Evolutionary conservation across 2,329 filamentous ascomycete species (phyloP).

Genomic region (Didymellaceae sp.): DNA sequence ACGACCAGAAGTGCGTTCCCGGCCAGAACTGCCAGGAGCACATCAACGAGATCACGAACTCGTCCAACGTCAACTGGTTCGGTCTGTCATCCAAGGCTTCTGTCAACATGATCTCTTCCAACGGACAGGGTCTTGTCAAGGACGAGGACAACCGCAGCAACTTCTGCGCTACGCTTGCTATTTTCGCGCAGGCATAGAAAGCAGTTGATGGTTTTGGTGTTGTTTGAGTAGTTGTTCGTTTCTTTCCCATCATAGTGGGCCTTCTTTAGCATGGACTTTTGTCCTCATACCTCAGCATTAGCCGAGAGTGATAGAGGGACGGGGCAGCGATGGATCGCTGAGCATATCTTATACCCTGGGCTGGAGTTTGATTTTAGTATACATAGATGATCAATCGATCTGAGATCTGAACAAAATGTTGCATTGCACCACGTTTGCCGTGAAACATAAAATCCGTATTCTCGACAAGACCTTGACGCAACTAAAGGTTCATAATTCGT

Average conservation of each 20-base stretch:
- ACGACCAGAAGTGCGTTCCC: slow-evolving; percentile 57
- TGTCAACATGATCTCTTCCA: slow-evolving; percentile 57
- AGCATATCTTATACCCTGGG: slow-evolving; percentile 21
- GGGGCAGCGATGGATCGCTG: slow-evolving; percentile 10
- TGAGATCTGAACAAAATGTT: neutral
- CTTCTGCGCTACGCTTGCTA: slow-evolving; percentile 57
- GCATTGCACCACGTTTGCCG: neutral
- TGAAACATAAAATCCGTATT: neutral
- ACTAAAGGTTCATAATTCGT: too few species aligned
- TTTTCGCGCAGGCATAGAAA: slow-evolving; percentile 37
- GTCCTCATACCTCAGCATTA: slow-evolving; percentile 6
- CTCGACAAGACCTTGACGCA: neutral
- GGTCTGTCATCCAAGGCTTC: slow-evolving; percentile 57
- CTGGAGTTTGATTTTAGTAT: slow-evolving; percentile 13
- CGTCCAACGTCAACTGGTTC: slow-evolving; percentile 54
- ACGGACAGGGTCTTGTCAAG: slow-evolving; percentile 44
- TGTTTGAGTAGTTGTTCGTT: slow-evolving; percentile 30
- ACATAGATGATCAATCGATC: slow-evolving; percentile 11
- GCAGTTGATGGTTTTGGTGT: slow-evolving; percentile 13
- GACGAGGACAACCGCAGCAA: slow-evolving; percentile 56
- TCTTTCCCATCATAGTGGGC: slow-evolving; percentile 24
- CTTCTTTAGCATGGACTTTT: slow-evolving; percentile 5
- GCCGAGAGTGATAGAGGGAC: slow-evolving; percentile 1
- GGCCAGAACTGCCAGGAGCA: slow-evolving; percentile 59
- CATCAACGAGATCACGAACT: slow-evolving; percentile 55